Base-by-base conservation (phyloP, 2,329 filamentous ascomycete species). In the Arthrobotrys conoides region DNA sequence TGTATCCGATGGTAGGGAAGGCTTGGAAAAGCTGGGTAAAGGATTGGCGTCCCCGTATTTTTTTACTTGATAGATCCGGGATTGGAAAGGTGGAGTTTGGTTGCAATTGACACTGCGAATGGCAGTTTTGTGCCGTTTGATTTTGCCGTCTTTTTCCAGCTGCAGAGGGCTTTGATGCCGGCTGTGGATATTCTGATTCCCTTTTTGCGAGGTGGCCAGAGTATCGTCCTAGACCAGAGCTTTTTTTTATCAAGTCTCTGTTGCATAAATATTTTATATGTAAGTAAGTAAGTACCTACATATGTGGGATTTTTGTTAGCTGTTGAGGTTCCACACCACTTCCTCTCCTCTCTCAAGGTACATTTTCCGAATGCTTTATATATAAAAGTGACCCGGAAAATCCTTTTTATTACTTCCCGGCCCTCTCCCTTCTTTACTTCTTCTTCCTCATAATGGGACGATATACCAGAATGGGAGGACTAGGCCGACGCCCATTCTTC, bases 401-500 rank as follows among this genome's bases (percentile, higher is more conserved):
- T 16, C 20, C 18, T 30, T n/a, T n/a, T 24, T 14, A 6, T 20
- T 61, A 3, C 27, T 30, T 30, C 6, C 27, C 3, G 16, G 20
- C 24, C 51, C 33, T 53, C 41, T 20, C 61, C 38, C 49, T 59
- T 38, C 33, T 38, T n/a, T n/a, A n/a, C 38, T 41, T 72, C 14
- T 41, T 41, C 38, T 12, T 27, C 46, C 61, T 38, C 30, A 18
- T 71, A 33, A 78, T 78, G 75, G 68, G 51, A 24, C 53, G 27
- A 41, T 78, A 72, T 16, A 38, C 63, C 48, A 76, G 57, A 67
- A 76, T 76, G 59, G 57, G 59, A 22, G 57, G 57, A 61, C 59
- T 27, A 51, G 38, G 57, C 36, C 41, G 68, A 57, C 75, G 75
- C n/a, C 68, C 68, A 10, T 78, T 78, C 55, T 72, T 78, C 63